These are phyloP conservation scores for Ceratobasidium sp. DNA, from an alignment of 1,284 basidiomycete genomes.

Conservation along the genomic window DNA sequence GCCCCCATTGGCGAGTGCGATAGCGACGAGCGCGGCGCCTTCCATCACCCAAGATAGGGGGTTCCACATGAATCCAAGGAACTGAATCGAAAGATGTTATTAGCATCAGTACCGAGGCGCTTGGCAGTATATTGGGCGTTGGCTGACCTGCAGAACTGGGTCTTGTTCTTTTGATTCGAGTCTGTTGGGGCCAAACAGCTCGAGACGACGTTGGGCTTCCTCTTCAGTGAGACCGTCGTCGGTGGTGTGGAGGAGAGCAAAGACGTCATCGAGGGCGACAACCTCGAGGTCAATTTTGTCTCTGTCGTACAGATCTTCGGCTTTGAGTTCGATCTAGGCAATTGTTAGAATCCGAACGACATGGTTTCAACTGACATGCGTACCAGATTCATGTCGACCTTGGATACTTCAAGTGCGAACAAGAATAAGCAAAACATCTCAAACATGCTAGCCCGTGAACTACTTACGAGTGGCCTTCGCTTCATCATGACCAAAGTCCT, in stretches of 20 bases:
- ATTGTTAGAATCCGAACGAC: conserved; percentile 9
- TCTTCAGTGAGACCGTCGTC: conserved; percentile 82
- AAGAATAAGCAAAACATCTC: background rate
- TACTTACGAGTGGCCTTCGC: conserved; percentile 78
- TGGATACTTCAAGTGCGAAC: conserved; percentile 69
- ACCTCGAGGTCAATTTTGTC: conserved; percentile 99
- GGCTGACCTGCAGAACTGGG: conserved; percentile 79
- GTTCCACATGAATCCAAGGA: conserved; percentile 98
- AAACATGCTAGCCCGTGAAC: conserved; percentile 47
- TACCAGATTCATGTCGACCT: conserved; percentile 87
- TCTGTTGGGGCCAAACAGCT: conserved; percentile 96
- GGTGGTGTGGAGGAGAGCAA: conserved; percentile 92
- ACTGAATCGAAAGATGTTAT: conserved; percentile 67
- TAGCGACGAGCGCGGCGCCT: conserved; percentile 95
- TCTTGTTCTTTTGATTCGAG: conserved; percentile 93
- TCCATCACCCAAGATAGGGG: conserved; percentile 99
- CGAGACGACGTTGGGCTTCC: conserved; percentile 89
- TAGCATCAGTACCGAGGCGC: conserved; percentile 32
- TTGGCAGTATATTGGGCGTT: conserved; percentile 26
- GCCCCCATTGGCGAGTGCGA: conserved; percentile 94
- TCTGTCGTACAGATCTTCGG: conserved; percentile 97
- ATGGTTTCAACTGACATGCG: conserved; percentile 51
- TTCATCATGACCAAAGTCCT: conserved; percentile 87
- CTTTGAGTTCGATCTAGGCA: conserved; percentile 67
- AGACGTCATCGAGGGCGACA: conserved; percentile 96